Evolutionary conservation across 495 filamentous ascomycete genomes (phyloP).

Genomic region (Chaetomium fimeti): DNA sequence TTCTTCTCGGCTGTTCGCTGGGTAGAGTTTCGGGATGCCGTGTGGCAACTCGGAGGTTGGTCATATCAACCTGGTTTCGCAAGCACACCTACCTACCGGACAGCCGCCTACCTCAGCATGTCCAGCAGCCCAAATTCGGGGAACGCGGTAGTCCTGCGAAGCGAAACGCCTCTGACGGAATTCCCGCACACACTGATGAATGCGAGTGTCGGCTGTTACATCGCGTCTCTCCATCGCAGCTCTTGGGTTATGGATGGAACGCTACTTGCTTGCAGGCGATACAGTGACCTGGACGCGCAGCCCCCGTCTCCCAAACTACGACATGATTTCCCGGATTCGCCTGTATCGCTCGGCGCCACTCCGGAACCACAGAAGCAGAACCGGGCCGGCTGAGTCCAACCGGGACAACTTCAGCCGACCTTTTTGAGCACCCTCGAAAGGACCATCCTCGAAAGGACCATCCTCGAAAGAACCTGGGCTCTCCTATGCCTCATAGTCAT

Average conservation of each 20-base stretch:
- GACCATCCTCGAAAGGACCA: neutral
- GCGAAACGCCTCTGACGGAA: slow-evolving; percentile 16
- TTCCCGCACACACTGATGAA: slow-evolving; percentile 3
- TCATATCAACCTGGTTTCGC: neutral
- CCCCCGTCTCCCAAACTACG: neutral
- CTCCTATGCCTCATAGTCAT: no score
- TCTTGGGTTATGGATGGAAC: slow-evolving; percentile 36
- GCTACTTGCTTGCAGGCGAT: slow-evolving; percentile 17
- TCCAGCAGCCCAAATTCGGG: neutral
- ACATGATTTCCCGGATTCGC: neutral
- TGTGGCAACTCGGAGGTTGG: neutral
- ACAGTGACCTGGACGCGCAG: neutral
- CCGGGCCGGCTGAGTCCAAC: slow-evolving; percentile 8
- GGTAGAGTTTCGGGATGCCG: neutral
- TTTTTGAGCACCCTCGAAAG: neutral
- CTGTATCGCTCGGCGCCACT: slow-evolving; percentile 14
- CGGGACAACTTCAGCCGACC: neutral
- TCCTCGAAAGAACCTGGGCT: no score
- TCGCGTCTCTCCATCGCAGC: slow-evolving; percentile 37
- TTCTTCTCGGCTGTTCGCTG: neutral
- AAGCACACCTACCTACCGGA: neutral
- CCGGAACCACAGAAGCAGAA: slow-evolving; percentile 12
- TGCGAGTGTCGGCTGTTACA: slow-evolving; percentile 30
- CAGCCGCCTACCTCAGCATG: neutral
- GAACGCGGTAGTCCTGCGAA: slow-evolving; percentile 3